Percentiles rank a stretch among this genome's conserved stretches.
phyloP scores from a whole-genome alignment of 805 yeast species.

The Starmerella kuoi region DNA sequence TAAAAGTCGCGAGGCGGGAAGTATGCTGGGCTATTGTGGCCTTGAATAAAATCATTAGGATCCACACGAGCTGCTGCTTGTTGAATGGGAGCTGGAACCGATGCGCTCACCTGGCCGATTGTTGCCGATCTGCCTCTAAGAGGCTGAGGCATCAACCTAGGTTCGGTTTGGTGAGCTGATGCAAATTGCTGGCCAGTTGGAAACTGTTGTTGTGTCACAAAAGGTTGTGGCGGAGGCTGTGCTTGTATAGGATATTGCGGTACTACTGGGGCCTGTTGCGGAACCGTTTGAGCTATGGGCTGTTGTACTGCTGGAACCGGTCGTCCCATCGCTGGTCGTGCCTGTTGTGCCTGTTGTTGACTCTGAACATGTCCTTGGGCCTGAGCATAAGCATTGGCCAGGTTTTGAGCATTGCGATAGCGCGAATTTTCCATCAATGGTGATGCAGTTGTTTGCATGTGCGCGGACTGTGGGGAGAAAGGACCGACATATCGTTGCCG shows the following conservation, averaged over 20 bases:
- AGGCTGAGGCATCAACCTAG: background rate
- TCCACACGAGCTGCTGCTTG: slow-evolving; percentile 33
- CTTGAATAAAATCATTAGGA: slow-evolving; percentile 29
- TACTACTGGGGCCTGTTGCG: slow-evolving; percentile 3
- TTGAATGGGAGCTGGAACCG: slow-evolving; percentile 33
- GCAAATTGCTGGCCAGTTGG: background rate
- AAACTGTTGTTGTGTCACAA: background rate
- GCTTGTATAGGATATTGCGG: background rate
- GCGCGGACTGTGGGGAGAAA: slow-evolving; percentile 16
- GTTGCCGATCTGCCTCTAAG: slow-evolving; percentile 29
- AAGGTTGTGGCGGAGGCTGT: background rate
- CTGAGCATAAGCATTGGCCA: slow-evolving; percentile 6
- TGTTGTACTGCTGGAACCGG: slow-evolving; percentile 1
- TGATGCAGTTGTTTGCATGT: slow-evolving; percentile 2
- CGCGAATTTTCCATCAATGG: slow-evolving; percentile 6
- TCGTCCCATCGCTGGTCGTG: slow-evolving; percentile 2
- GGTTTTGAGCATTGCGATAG: slow-evolving; percentile 7
- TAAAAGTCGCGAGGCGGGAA: slow-evolving; percentile 31
- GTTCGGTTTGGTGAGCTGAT: background rate
- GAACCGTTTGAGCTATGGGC: background rate
- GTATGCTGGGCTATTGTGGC: slow-evolving; percentile 33
- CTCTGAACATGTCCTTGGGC: slow-evolving; percentile 20
- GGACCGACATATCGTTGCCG: slow-evolving; percentile 42
- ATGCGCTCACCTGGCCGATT: slow-evolving; percentile 30
- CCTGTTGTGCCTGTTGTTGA: slow-evolving; percentile 18